Evolutionary conservation across 495 filamentous ascomycete species (phyloP), one percentile per base, ranked within the genome.

Genomic region (Penicillium desertorum): DNA sequence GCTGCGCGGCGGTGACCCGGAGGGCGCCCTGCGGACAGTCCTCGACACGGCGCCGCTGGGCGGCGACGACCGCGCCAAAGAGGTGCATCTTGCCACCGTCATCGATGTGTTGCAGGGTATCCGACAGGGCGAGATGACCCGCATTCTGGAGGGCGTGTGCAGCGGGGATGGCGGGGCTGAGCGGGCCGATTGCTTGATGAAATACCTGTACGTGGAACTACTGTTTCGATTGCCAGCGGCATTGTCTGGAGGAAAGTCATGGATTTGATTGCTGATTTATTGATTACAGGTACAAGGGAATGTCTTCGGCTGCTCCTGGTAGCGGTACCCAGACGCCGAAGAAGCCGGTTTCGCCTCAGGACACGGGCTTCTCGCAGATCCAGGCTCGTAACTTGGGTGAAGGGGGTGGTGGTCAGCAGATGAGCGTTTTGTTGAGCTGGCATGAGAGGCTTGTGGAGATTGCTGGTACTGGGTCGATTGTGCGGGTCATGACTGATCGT

Each of bases 361-460:
- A 80, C 50, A 96, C 92, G 5, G 90, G 66, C 66, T 96, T 96
- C 75, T 89, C 88, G 61, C 92, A 96, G 73, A 82, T 92, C 60
- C 85, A 87, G 53, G 76, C 76, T 14, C 78, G 91, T 39, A 83
- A 86, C 41, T 79, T 86, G 19, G 83, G 81, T 19, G 86, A 83
- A 62, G 90, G 92, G 57, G 88, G 88, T 55, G 87, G 88, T 61
- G 89, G 91, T 46, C 84, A 90, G 62, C 88, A 87, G 45, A 96
- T 96, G 92, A 96, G 92, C 62, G 92, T 97, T 44, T 67, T 97
- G 65, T 75, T 97, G 61, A 95, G 88, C 68, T 97, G 92, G 92
- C 92, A 96, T 66, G 92, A 97, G 81, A 96, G 95, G 81, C 77
- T 95, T 45, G 91, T 96, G 2, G 92, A 96, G 63, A 83, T 97